These are phyloP conservation scores for Hypoxylon crocopeplum DNA, from an alignment of 495 filamentous ascomycete genomes.

Conservation along the genomic window DNA sequence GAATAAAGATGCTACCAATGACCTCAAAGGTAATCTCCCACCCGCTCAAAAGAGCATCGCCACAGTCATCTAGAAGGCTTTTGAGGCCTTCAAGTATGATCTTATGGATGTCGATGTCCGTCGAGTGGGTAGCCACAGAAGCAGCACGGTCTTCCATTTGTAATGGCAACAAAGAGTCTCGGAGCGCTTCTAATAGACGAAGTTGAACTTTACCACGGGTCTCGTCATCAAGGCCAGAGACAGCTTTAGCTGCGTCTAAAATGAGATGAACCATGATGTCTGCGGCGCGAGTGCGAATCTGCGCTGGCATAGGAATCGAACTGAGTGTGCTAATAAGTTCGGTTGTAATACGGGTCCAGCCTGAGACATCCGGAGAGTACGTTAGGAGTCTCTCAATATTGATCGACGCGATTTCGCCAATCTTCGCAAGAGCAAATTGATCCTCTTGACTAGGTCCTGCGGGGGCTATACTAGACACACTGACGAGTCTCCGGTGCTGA, in stretches of 20 bases:
- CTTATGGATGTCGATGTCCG: slow-evolving; percentile 82
- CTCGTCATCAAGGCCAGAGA: slow-evolving; percentile 56
- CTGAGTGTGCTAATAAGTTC: slow-evolving; percentile 73
- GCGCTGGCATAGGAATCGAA: slow-evolving; percentile 58
- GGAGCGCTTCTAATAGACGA: slow-evolving; percentile 74
- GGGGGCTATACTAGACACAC: slow-evolving; percentile 63
- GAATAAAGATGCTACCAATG: slow-evolving; percentile 80
- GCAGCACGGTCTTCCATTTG: slow-evolving; percentile 51
- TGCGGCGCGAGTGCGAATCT: slow-evolving; percentile 73
- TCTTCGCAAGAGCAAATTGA: slow-evolving; percentile 82
- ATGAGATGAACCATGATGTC: slow-evolving; percentile 77
- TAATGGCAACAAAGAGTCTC: slow-evolving; percentile 57
- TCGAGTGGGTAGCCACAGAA: slow-evolving; percentile 60
- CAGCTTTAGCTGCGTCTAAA: slow-evolving; percentile 64
- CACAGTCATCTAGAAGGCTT: slow-evolving; percentile 84
- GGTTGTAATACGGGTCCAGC: slow-evolving; percentile 76
- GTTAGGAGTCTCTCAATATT: slow-evolving; percentile 79
- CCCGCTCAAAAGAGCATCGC: slow-evolving; percentile 78
- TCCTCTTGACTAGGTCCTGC: slow-evolving; percentile 66
- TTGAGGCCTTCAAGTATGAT: slow-evolving; percentile 82
- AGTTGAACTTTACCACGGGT: slow-evolving; percentile 65
- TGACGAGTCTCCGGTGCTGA: slow-evolving; percentile 64
- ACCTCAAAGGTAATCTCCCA: slow-evolving; percentile 89
- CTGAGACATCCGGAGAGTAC: slow-evolving; percentile 65
- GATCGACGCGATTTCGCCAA: slow-evolving; percentile 75